Evolutionary conservation across 257 asterid genomes (phyloP), one percentile per base, ranked within the genome.

Genomic region (Avicennia marina): DNA sequence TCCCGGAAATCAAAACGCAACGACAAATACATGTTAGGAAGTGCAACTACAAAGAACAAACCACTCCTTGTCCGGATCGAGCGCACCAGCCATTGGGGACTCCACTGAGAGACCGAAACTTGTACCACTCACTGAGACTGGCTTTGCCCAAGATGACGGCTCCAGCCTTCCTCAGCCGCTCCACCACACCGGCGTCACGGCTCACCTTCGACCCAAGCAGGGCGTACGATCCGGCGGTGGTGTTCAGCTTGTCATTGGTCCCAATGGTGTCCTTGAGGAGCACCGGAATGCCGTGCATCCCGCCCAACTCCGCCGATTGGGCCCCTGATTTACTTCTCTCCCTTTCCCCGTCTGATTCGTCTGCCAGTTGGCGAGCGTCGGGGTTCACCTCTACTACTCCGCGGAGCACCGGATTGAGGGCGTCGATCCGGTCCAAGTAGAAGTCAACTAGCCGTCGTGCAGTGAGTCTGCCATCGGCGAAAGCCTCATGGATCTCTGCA

Each of bases 11-110:
- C 17, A 3, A 3, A 3, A 12, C 4, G 3, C 7, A 4, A 31
- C 36, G 6, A 31, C 4, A 41, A 41, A 41, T 4, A 4, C 46
- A 3, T 3, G 7, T 4, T 12, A 2, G 4, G 12, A 41, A 41
- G 7, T 41, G 7, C 17, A 4, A 41, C 11, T 15, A 41, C 4
- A 7, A 1, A 10, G 5, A 29, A 43, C 83, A 19, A 16, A 81
- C 90, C 79, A 66, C 62, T 56, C 83, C 81, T 65, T 75, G 89
- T 21, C 94, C 94, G 17, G 72, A 62, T 36, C 87, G 66, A 38
- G 94, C 87, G 66, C 89, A 70, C 96, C 94, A 87, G n/a, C 96
- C 94, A 32, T 65, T 56, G 0, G 85, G 91, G 7, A 61, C 46
- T 2, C 61, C 65, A 27, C 36, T 34, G 0, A 63, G 48, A 12